Evolutionary conservation across 192 early-diverging fungal species (phyloP).

Genomic region (Mortierella antarctica): DNA sequence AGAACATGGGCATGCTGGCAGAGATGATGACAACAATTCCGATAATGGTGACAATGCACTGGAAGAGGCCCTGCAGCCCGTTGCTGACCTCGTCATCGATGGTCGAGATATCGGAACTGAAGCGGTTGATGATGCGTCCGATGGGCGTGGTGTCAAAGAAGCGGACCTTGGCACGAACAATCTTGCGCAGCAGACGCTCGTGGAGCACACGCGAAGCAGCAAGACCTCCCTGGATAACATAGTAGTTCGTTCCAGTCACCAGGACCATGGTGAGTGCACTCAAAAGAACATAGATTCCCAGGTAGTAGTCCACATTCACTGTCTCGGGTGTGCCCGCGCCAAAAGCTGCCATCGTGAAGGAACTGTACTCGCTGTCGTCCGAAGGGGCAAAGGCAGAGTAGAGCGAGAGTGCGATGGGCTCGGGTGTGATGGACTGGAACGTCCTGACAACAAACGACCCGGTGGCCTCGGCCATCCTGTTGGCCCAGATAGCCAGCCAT

Average conservation of each 20-base stretch:
- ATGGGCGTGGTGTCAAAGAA: slow-evolving; percentile 94
- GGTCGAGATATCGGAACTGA: slow-evolving; percentile 86
- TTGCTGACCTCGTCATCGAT: slow-evolving; percentile 74
- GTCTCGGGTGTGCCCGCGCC: slow-evolving; percentile 9
- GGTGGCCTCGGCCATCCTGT: slow-evolving; percentile 18
- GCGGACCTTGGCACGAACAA: slow-evolving; percentile 76
- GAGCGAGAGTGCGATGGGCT: slow-evolving; percentile 2
- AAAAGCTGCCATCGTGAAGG: slow-evolving; percentile 17
- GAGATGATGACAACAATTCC: slow-evolving; percentile 71
- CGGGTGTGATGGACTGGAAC: slow-evolving; percentile 11
- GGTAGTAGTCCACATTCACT: slow-evolving; percentile 66
- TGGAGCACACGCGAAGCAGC: slow-evolving; percentile 69
- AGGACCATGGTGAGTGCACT: slow-evolving; percentile 54
- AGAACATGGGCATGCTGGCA: slow-evolving; percentile 75
- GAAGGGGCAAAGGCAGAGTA: slow-evolving; percentile 21
- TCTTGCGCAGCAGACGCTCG: slow-evolving; percentile 58
- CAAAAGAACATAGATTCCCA: slow-evolving; percentile 69
- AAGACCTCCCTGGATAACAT: slow-evolving; percentile 56
- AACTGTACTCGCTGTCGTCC: neutral
- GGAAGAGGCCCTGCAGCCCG: slow-evolving; percentile 57
- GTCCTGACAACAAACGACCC: slow-evolving; percentile 11
- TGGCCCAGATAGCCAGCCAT: slow-evolving; percentile 68
- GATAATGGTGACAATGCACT: slow-evolving; percentile 56
- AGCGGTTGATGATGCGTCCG: slow-evolving; percentile 84
- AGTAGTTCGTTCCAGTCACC: slow-evolving; percentile 36